Base-by-base conservation (phyloP, 1,284 basidiomycete species). In the Ustilago shanxiensis region DNA sequence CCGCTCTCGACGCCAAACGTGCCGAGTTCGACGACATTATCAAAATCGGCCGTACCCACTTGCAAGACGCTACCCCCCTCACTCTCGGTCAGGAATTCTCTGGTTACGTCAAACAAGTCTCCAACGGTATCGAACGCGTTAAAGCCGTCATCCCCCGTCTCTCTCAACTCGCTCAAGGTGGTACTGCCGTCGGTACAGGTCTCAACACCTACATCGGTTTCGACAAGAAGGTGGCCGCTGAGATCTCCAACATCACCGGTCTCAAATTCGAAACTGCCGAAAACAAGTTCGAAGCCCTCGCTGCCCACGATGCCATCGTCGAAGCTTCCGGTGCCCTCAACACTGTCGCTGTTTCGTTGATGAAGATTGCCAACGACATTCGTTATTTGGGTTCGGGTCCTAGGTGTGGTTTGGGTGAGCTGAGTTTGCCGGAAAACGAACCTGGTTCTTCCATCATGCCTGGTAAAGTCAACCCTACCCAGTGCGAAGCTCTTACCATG, bases 351-450 rank as follows among this genome's bases (percentile, higher is more conserved):
- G 93, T 93, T 83, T 97, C 95, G 33, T 88, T 98, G 75, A 98
- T 98, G 95, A 99, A 99, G 90, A 98, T 99, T 83, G 97, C 96
- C 65, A 99, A 99, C 87, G 97, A 99, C 86, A 97, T 99, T 85
- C 92, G 97, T 54, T 99, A 93, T 90, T 92, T 99, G 77, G 97
- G 92, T 35, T 98, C 96, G 59, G 97, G 97, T 64, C 97, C 97
- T 74, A 93, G 97, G 60, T 99, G 97, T 85, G 97, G 97, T 72
- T 90, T 99, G 53, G 97, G 97, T 37, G 97, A 99, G 88, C 89
- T 99, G 57, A 91, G 90, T 82, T 88, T 99, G 67, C 97, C 97
- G 22, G 97, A 99, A 88, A 99, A 99, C 87, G 97, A 99, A 88
- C 97, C 97, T 50, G 97, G 97, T 68, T 97, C 94, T 85, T 97